Base-by-base conservation (phyloP, 345 rosid species). In the Litchi chinensis region DNA sequence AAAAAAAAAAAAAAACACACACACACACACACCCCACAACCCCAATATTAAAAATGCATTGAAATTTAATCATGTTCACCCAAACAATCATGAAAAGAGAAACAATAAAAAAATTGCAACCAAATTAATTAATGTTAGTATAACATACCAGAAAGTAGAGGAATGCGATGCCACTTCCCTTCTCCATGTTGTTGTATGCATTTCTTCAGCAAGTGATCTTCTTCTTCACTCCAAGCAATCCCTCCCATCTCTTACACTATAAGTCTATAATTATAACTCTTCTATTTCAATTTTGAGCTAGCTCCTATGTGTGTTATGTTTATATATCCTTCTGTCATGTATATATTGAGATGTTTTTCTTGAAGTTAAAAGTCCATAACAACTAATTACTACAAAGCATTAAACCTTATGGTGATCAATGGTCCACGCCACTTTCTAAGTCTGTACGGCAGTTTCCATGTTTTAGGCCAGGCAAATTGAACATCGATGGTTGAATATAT, bases 81-180 rank as follows among this genome's bases (percentile, higher is more conserved):
- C 44, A 41, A 50, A 50, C 56, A 11, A 50, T 50, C 56, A 50
- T 50, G 15, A 18, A 5, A 54, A 15, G 59, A 54, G 59, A 54
- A 54, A 54, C 2, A 15, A 54, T 13, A 32, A 32, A 32, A 32
- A 32, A 32, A 32, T 32, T 54, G 59, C 18, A 54, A 16, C 59
- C 5, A 54, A 54, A 54, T 54, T n/a, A 54, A 54, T 16, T 26
- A 26, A 26, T n/a, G 54, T 5, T 15, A 16, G 59, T 54, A n/a
- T 18, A 54, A 52, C 13, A 54, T 73, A 88, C 89, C 91, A 6
- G 89, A 86, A 37, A 86, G 62, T 50, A 52, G 72, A 50, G 89
- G 89, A 24, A 88, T 81, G 2, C 85, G 72, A 64, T 81, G 88
- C 89, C 91, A 88, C 24, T 84, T 83, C 69, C 91, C 89, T 83